A percentile compares a stretch with the other conserved stretches of the same genome.
Conservation (phyloP, 805 yeast species). For the Metschnikowia bowlesiae region DNA sequence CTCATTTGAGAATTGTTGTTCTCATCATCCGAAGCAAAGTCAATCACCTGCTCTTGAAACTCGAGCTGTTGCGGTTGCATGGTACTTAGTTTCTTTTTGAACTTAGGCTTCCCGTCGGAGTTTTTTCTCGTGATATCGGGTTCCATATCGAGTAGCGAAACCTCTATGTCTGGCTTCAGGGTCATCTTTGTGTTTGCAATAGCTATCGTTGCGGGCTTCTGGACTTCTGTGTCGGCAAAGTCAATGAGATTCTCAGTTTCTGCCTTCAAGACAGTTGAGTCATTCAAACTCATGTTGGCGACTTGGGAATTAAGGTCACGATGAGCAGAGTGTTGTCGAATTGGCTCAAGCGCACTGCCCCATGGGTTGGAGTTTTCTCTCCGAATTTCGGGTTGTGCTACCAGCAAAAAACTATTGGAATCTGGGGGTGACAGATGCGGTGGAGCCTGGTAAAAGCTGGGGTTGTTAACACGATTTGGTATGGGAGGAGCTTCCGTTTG, state of each 20-base stretch:
- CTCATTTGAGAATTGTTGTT: slow-evolving; percentile 35
- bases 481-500: neutral
- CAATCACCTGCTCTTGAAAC: slow-evolving; percentile 42
- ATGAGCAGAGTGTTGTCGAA: neutral
- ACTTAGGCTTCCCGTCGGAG: slow-evolving; percentile 21
- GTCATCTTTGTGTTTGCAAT: neutral
- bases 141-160: slow-evolving; percentile 20
- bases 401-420: neutral
- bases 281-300: slow-evolving; percentile 1
- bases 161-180: neutral
- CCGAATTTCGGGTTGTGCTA: neutral
- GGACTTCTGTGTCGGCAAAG: neutral
- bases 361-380: slow-evolving; percentile 15
- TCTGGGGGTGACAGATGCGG: neutral
- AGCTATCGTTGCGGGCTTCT: neutral
- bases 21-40: slow-evolving; percentile 45
- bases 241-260: neutral
- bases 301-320: neutral
- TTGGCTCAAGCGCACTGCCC: slow-evolving; percentile 10
- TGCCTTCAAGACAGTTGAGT: neutral
- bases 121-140: slow-evolving; percentile 8
- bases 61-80: slow-evolving; percentile 27
- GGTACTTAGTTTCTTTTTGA: slow-evolving; percentile 30
- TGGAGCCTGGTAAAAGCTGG: neutral
- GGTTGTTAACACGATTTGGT: neutral